Evolutionary conservation across 106 monocot species (phyloP), one percentile per base, ranked within the genome.

Genomic region (Dactylorhiza incarnata): DNA sequence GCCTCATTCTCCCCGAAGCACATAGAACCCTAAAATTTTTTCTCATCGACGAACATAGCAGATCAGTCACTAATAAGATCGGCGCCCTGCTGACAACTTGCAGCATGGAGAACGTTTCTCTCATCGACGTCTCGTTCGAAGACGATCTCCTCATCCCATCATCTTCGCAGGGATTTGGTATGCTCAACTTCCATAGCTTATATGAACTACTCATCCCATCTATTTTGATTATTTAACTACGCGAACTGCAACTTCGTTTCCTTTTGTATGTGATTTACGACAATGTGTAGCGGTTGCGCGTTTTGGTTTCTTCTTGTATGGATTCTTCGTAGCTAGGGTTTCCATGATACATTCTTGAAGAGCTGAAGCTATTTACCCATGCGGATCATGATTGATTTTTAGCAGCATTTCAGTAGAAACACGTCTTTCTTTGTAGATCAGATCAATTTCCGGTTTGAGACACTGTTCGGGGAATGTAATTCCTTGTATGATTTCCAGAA

Each of bases 91-190:
- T 12, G 49, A 49, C 43, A 49, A 72, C 6, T 49, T 48, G 49
- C 47, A 24, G 15, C 24, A 89, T 89, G 89, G 89, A 86, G 79
- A 46, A 50, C 25, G 79, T 86, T 11, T 67, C 83, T 17, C 85
- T 91, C 15, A 91, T 91, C 77, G 87, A 91, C 63, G 74, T 87
- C 26, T 48, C 81, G 14, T 77, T 73, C n/a, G 87, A 82, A 75
- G 85, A 88, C 58, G 87, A 91, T 76, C 47, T 88, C n/a, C 87
- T 91, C 12, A 48, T 85, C 47, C 75, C 72, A 7, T 77, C 85
- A 45, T 29, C 66, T 49, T 48, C 49, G 72, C 48, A 49, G 72
- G 72, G 23, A 72, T 48, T 72, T 9, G 49, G 72, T 72, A 12
- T 20, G 72, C 16, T 44, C 20, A 19, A 22, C 44, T 44, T 23